A percentile compares a stretch with the other conserved stretches of the same genome.
These are phyloP conservation scores for Fragaria vesca DNA, from an alignment of 306 rosid genomes.

Conservation along the genomic window DNA sequence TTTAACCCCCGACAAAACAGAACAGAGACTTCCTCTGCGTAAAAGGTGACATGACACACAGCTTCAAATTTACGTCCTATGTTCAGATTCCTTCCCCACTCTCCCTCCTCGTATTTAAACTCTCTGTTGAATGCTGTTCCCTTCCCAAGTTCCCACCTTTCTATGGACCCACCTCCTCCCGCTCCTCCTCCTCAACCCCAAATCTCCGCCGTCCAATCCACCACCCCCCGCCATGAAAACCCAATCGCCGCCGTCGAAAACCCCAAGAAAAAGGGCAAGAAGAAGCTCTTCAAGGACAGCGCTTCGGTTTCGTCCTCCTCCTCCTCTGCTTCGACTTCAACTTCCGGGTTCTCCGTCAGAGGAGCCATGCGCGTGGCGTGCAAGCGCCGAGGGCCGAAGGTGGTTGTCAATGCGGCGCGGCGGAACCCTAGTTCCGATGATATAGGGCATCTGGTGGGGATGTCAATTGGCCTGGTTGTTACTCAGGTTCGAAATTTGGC, in stretches of 20 bases:
- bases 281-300: conserved; percentile 13
- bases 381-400: conserved; percentile 60
- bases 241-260: neutral
- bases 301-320: conserved; percentile 38
- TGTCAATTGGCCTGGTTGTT: conserved; percentile 80
- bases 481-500: conserved; percentile 53
- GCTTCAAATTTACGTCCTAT: neutral
- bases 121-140: neutral
- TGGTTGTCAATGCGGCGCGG: conserved; percentile 31
- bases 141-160: neutral
- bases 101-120: neutral
- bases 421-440: conserved; percentile 40
- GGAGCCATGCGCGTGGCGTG: conserved; percentile 21
- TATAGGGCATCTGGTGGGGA: conserved; percentile 74
- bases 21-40: neutral
- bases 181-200: neutral
- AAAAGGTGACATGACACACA: neutral
- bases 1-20: neutral
- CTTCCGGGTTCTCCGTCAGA: conserved; percentile 22
- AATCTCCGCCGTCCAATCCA: neutral
- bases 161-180: conserved; percentile 4
- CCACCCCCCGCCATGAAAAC: neutral
- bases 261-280: conserved; percentile 13
- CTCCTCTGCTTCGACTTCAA: conserved; percentile 26
- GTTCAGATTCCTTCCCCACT: neutral